phyloP scores from a whole-genome alignment of 148 eudicot species.

The Persicaria tinctoria region DNA sequence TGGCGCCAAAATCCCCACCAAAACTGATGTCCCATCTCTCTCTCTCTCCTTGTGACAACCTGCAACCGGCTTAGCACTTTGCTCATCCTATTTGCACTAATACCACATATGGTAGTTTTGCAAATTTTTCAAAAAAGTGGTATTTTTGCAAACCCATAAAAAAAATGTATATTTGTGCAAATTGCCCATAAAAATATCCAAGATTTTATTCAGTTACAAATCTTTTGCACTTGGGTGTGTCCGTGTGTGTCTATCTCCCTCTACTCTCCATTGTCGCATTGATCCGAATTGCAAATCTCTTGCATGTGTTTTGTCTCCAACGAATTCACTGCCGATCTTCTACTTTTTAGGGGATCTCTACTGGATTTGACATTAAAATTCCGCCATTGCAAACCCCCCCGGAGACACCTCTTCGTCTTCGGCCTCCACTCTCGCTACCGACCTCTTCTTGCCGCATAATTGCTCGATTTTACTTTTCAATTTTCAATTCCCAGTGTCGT shows the following conservation, averaged over 20 bases:
- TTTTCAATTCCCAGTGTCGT: neutral
- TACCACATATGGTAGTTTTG: too few species aligned
- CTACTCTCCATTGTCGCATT: constrained; percentile 22
- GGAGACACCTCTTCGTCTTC: neutral
- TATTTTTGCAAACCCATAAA: too few species aligned
- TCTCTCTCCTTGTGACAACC: too few species aligned
- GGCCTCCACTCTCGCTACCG: neutral
- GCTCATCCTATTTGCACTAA: too few species aligned
- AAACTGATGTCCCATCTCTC: too few species aligned
- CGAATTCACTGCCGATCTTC: constrained; percentile 16
- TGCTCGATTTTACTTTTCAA: neutral
- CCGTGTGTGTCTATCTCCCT: neutral
- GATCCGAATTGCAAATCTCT: constrained; percentile 21
- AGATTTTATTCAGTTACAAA: neutral
- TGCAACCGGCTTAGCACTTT: too few species aligned
- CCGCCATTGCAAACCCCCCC: neutral
- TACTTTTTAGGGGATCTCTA: constrained; percentile 10
- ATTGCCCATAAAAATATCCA: neutral
- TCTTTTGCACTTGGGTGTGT: neutral
- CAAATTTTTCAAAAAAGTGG: too few species aligned
- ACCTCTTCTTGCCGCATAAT: neutral
- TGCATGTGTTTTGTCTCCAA: constrained; percentile 5
- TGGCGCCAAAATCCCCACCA: too few species aligned
- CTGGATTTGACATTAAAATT: constrained; percentile 9
- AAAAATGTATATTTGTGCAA: too few species aligned